Base-by-base conservation (phyloP, 2,329 filamentous ascomycete genomes). In the Penicillium fuscoglaucum region DNA sequence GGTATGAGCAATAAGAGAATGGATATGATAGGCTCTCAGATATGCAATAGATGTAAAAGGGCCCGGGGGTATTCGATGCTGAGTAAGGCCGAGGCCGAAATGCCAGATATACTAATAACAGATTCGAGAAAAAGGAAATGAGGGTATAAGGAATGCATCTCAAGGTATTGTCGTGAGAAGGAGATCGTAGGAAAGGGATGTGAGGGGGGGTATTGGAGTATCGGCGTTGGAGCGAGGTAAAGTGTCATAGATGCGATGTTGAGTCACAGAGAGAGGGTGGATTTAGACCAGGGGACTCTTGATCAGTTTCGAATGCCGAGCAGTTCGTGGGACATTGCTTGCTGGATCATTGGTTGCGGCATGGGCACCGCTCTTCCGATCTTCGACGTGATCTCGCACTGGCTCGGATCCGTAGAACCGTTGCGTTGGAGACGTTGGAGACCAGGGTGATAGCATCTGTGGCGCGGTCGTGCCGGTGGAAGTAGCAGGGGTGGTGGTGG, bases 361-460 rank as follows among this genome's bases (percentile, higher is more conserved):
- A 17, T 44, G 24, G 9, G 35, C 13, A 31, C 57, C 55, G 33
- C 56, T 66, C 39, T 43, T 60, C 9, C 60, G 55, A 47, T 65
- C 61, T 21, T 56, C 55, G 15, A 66, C 51, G 4, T 61, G 65
- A 17, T 60, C 61, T 21, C 61, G 60, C 24, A 59, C 39, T 19
- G 62, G 41, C 37, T 60, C 52, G 4, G 64, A 64, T 41, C 61
- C 55, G 17, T 67, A 67, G 31, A 66, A 67, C 7, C 65, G 64
- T 44, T 61, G 40, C 1, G 33, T 45, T 3, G 58, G 53, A 12
- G 62, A 51, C 24, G 21, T 58, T 4, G 55, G 15, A 5, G 62
- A 57, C 58, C 49, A 62, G 15, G 55, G 43, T 1, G 61, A 54
- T 24, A 56, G 53, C n/a, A 46, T 49, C 50, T 66, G 63, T 40